Base-by-base conservation (phyloP, 1,284 basidiomycete species). In the Trichosporon asahii region DNA sequence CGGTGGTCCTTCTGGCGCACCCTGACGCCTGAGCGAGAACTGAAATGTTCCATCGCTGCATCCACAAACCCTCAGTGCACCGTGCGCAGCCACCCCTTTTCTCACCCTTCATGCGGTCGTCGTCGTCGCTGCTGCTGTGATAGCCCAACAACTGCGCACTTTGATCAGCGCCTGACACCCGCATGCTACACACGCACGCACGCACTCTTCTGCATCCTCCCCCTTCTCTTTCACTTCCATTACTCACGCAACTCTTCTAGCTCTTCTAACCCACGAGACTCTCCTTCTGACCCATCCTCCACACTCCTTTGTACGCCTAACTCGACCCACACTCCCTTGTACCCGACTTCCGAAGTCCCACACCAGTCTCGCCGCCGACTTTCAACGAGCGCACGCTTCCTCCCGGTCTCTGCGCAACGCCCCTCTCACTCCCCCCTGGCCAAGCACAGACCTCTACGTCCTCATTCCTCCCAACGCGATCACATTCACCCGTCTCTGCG, bases 31-130 rank as follows among this genome's bases (percentile, higher is more conserved):
- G 49, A 12, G 49, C 49, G 49, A 53, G 15, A 53, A 53, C 49
- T 53, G 49, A 53, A 53, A 53, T 53, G 49, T 53, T 53, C 49
- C 49, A 53, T 53, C 49, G 7, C 49, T 53, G 49, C 49, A 53
- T 7, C 23, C 49, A 6, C n/a, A 7, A 4, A 21, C 49, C 49
- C 49, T 25, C 23, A 25, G 49, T 25, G 21, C 49, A 23, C 49
- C 23, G 49, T 53, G 49, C 49, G 49, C 49, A 53, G 49, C 49
- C 49, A 53, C 49, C 49, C 49, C 49, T 53, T 53, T 53, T 53
- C 49, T 53, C 49, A 53, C 23, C 21, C 49, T 46, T 6, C 9
- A 21, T 8, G 49, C n/a, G 8, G 21, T 53, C 49, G 49, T 53
- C 49, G 49, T 53, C 49, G 49, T 53, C n/a, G 7, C 18, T 18